Evolutionary conservation across 2,329 filamentous ascomycete species (phyloP), one percentile per base, ranked within the genome.

Genomic region (Exophiala xenobiotica): DNA sequence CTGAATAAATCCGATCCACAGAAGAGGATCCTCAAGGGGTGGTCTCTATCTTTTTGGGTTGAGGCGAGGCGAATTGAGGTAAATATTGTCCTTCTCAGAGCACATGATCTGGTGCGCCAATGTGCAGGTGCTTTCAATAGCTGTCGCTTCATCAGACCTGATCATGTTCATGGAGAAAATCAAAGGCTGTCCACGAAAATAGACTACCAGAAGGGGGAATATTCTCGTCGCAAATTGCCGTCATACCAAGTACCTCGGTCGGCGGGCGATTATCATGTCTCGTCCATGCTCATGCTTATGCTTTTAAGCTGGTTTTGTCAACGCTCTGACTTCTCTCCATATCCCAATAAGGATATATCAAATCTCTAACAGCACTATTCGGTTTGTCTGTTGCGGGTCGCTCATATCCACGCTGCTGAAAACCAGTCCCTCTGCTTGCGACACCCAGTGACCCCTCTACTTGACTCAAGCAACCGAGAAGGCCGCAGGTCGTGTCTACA

Each of bases 1-100:
- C 92, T 96, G 70, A 97, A 96, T 2, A 84, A 78, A 68, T 99
- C 93, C 2, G 92, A 93, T 57, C 93, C 93, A 71, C 91, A 97
- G 71, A 96, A 99, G 3, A 99, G 79, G 47, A 99, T 90, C 26
- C 85, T 80, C 24, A 99, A 76, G 2, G 89, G 87, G 12, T 77
- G 47, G 18, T 31, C 51, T 11, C 69, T 37, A 14, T 31, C 41
- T 22, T 53, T 49, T 9, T 39, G 35, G 23, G 20, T 37, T 23
- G 43, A 51, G 14, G 43, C 26, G 4, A 23, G 44, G 14, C 35
- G 49, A 9, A 11, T 22, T 14, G 50, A 14, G 4, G 20, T 22
- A n/a, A 12, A 40, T n/a, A 8, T 5, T 9, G 22, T 12, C 8
- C 19, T n/a, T 20, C 38, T 40, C 20, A n/a, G 23, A 22, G 14